Conservation (phyloP, 2,329 filamentous ascomycete genomes). For the Neopestalotiopsis rosae region DNA sequence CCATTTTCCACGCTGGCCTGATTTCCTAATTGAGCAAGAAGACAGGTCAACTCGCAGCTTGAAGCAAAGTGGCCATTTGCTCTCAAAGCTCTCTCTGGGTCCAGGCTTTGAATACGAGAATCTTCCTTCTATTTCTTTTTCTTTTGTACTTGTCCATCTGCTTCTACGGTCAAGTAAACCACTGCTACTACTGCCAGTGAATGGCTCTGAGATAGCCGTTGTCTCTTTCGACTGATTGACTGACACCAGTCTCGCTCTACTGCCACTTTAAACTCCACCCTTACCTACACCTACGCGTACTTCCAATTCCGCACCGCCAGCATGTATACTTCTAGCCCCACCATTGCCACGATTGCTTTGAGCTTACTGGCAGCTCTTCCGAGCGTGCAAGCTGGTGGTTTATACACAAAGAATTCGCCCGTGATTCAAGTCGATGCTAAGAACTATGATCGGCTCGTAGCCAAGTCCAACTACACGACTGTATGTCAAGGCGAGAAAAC, state of each 20-base stretch:
- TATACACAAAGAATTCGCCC: constrained; percentile 87
- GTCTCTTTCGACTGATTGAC: constrained; percentile 22
- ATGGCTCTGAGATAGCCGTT: constrained; percentile 5
- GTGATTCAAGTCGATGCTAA: constrained; percentile 83
- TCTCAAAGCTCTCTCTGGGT: not conserved
- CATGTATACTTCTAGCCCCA: constrained; percentile 57
- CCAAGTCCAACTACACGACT: constrained; percentile 88
- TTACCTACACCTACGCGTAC: constrained; percentile 19
- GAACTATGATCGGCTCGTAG: constrained; percentile 82
- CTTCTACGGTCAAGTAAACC: not conserved
- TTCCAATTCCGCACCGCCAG: constrained; percentile 33
- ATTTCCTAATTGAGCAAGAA: constrained; percentile 36
- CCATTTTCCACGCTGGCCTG: constrained; percentile 51
- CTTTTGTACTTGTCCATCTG: not conserved
- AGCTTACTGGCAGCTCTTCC: constrained; percentile 71
- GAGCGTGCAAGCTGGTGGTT: constrained; percentile 64
- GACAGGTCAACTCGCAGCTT: constrained; percentile 23
- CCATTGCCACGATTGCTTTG: constrained; percentile 60
- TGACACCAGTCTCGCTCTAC: not conserved
- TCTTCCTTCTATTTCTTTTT: not conserved
- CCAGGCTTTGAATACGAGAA: constrained; percentile 2
- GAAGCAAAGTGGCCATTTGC: too few relatives aligned
- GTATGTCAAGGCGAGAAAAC: constrained; percentile 55
- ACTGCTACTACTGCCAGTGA: not conserved
- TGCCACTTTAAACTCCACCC: not conserved